Base-by-base conservation (phyloP, 1,139 yeast species). In the Debaryomyces singareniensis region DNA sequence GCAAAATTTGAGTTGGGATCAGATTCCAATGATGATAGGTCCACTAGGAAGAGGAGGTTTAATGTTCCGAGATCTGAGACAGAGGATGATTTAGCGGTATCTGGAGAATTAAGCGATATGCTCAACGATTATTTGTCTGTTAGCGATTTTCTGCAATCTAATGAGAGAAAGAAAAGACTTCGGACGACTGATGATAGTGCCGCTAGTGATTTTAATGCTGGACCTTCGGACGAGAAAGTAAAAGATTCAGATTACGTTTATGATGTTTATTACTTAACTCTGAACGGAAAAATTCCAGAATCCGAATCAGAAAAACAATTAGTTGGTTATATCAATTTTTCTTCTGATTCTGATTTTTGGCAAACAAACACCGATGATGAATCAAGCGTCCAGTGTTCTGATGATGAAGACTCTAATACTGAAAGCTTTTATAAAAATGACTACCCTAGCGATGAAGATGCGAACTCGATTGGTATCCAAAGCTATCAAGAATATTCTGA, bases 381-480 rank as follows among this genome's bases (percentile, higher is more conserved):
- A 25, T 59, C 67, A 1, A 66, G 66, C 15, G 42, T 43, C 5
- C 40, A 39, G 3, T 46, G 51, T 24, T 59, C 69, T 0, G 71
- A 65, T 34, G 61, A 63, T 32, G 70, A 63, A 31, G 70, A 63
- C 37, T 61, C 68, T 3, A 63, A 63, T 38, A 96, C 95, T 10
- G 97, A 91, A 55, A 87, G 84, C 37, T 89, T 78, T 46, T 91
- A 91, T 51, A 77, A 78, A 45, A 91, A 91, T 54, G 97, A 91
- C 48, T 91, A 91, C 47, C 98, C 98, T 0, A 95, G 86, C 32
- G 95, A 86, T 47, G 96, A 85, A 44, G 91, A 82, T 45, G 84
- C 74, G 4, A 67, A 59, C 2, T 56, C 49, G 7, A 13, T 7
- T 23, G 25, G 14, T 23, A 7, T 18, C 21, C n/a, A n/a, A n/a